Percentiles rank a stretch among this genome's conserved stretches.
These are phyloP conservation scores for Zea luxurians DNA, from an alignment of 176 grass and related monocot genomes.

Conservation along the genomic window DNA sequence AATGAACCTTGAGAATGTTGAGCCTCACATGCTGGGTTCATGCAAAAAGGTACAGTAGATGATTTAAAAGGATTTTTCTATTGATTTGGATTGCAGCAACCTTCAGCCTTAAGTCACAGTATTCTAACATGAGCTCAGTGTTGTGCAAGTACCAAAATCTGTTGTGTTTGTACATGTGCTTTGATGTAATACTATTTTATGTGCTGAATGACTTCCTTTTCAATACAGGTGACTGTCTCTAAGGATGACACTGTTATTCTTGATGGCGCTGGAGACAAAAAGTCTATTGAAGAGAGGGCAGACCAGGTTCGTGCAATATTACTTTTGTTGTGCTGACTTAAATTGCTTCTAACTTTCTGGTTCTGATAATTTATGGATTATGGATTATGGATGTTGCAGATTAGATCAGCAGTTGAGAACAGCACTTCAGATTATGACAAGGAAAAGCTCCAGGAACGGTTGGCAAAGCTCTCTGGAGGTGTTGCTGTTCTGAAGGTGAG, in stretches of 20 bases:
- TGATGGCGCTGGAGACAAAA: constrained; percentile 91
- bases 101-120: background rate
- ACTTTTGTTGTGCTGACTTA: background rate
- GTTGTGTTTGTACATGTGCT: background rate
- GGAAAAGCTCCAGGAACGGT: constrained; percentile 84
- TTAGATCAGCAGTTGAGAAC: constrained; percentile 81
- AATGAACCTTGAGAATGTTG: constrained; percentile 92
- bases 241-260: constrained; percentile 99
- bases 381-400: constrained; percentile 44
- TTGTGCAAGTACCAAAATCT: background rate
- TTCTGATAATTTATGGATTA: constrained; percentile 14
- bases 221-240: constrained; percentile 79
- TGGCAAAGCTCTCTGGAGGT: constrained; percentile 96
- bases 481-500: constrained; percentile 93
- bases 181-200: background rate
- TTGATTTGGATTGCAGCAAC: background rate
- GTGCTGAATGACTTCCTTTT: background rate
- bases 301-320: constrained; percentile 57
- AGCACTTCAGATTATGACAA: constrained; percentile 94
- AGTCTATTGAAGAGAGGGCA: constrained; percentile 79
- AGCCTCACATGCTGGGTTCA: constrained; percentile 71
- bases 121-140: background rate
- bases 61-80: background rate
- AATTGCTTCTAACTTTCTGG: background rate
- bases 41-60: constrained; percentile 72